Evolutionary conservation across 192 early-diverging fungal species (phyloP), one percentile per base, ranked within the genome.

Genomic region (Tieghemiomyces parasiticus): DNA sequence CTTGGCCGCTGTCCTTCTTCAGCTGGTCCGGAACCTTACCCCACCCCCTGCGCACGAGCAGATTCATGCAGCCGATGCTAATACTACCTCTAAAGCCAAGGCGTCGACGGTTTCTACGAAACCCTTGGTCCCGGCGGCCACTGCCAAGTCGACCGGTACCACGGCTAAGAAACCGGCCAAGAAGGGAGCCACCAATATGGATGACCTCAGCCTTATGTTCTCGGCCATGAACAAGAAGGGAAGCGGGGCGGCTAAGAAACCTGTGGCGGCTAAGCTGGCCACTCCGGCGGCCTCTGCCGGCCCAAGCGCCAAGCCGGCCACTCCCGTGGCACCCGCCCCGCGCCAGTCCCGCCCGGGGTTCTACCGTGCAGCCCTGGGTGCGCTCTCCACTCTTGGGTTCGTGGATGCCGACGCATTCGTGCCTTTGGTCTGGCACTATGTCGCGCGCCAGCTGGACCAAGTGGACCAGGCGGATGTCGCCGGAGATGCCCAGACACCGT

Each of bases 351-450:
- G 13, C 16, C 19, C 14, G 24, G 54, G 54, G 34, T 56, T 56
- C 29, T 56, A 56, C 34, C 31, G 33, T 20, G 54, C 54, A 8
- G 20, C 31, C 1, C 33, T 56, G 34, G 16, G 8, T n/a, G 2
- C 34, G 1, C 8, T 56, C 33, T 20, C 16, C 1, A 56, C 54
- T 16, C 32, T 56, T 12, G 10, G 31, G 16, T 35, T 56, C 29
- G 24, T 56, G 1, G 29, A 34, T 4, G 31, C 30, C 34, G 32
- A 34, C 31, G 19, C 34, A 1, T 34, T 34, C 6, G 14, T 34
- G 31, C 54, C 54, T 29, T 24, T 56, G 31, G 1, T 56, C 34
- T 56, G 54, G 54, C n/a, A n/a, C n/a, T n/a, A n/a, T n/a, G n/a
- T n/a, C n/a, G n/a, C n/a, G n/a, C n/a, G n/a, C n/a, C n/a, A n/a